Conservation (phyloP, 129 eudicot genomes). For the Apium graveolens region DNA sequence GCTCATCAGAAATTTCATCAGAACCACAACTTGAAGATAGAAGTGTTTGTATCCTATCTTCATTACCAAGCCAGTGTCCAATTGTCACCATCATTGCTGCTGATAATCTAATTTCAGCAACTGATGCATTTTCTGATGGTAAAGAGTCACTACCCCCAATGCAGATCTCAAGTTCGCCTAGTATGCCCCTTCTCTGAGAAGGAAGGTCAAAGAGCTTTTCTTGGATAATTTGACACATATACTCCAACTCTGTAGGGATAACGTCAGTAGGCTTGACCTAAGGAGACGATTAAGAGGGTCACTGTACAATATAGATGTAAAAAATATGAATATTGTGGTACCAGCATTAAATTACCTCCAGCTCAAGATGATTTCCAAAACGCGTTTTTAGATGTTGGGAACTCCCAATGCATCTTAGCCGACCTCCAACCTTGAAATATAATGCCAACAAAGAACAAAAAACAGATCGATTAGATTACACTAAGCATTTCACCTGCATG, state of each 20-base stretch:
- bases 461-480: not conserved
- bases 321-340: not conserved
- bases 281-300: slow-evolving; percentile 6
- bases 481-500: not conserved
- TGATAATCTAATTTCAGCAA: slow-evolving; percentile 82
- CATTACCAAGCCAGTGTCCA: slow-evolving; percentile 86
- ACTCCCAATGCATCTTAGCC: slow-evolving; percentile 89
- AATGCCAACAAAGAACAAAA: slow-evolving; percentile 8
- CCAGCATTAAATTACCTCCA: slow-evolving; percentile 49
- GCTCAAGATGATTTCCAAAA: slow-evolving; percentile 94
- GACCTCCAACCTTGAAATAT: slow-evolving; percentile 72
- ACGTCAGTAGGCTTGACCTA: slow-evolving; percentile 94
- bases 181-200: slow-evolving; percentile 53
- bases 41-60: slow-evolving; percentile 49
- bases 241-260: slow-evolving; percentile 52
- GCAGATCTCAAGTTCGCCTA: slow-evolving; percentile 75
- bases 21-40: slow-evolving; percentile 24
- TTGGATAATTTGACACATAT: slow-evolving; percentile 60
- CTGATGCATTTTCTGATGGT: slow-evolving; percentile 49
- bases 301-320: slow-evolving; percentile 6
- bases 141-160: slow-evolving; percentile 58
- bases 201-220: slow-evolving; percentile 67
- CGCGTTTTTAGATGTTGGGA: slow-evolving; percentile 94
- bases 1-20: slow-evolving; percentile 45
- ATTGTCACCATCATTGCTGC: slow-evolving; percentile 56